These are phyloP conservation scores for Quercus tomentella DNA, from an alignment of 331 rosid genomes.

Conservation along the genomic window DNA sequence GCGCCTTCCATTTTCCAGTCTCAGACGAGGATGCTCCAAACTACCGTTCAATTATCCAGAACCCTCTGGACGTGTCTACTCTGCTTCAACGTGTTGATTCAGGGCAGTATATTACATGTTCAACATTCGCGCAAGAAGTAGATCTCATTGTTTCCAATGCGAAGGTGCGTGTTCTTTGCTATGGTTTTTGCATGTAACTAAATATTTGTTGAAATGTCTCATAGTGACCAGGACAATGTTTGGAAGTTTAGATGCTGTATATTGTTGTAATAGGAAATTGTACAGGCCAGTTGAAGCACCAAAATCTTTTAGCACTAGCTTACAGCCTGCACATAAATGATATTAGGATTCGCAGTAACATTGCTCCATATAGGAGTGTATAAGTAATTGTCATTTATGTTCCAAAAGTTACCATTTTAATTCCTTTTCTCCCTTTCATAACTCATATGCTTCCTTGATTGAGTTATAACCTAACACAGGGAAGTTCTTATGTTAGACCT, in stretches of 20 bases:
- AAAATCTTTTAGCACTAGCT: neutral
- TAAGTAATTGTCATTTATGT: neutral
- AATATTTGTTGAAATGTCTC: neutral
- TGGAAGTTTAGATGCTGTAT: neutral
- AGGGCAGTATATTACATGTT: slow-evolving; percentile 70
- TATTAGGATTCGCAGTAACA: neutral
- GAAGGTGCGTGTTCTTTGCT: slow-evolving; percentile 47
- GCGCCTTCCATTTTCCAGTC: slow-evolving; percentile 92
- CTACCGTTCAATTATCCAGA: slow-evolving; percentile 84
- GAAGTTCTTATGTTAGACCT: neutral
- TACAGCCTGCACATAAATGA: neutral
- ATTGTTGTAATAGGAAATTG: neutral
- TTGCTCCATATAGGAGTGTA: neutral
- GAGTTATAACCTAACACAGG: neutral
- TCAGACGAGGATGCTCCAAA: slow-evolving; percentile 96
- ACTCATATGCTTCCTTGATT: neutral
- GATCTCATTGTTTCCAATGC: slow-evolving; percentile 94
- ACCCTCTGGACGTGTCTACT: slow-evolving; percentile 91
- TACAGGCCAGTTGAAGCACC: neutral
- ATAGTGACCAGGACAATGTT: neutral
- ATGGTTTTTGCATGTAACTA: neutral
- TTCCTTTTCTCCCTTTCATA: neutral
- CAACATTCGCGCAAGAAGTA: slow-evolving; percentile 75
- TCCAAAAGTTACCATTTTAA: neutral
- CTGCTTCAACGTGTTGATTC: slow-evolving; percentile 87